Conservation (phyloP, 75 land plant species). For the Cryptomeria japonica region DNA sequence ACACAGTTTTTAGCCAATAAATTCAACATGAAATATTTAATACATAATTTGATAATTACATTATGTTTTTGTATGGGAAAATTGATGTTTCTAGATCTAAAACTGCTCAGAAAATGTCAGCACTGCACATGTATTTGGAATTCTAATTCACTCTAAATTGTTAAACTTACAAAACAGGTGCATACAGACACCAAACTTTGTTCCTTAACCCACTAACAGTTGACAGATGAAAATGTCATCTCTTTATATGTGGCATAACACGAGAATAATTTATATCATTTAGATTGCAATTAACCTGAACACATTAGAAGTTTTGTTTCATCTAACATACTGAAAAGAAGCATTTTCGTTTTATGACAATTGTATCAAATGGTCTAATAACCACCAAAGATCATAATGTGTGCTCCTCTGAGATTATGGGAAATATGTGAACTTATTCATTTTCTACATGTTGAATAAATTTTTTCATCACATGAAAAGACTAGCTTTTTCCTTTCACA, state of each 20-base stretch:
- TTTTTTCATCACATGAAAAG: not conserved
- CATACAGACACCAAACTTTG: not conserved
- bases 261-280: not conserved
- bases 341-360: not conserved
- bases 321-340: not conserved
- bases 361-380: not conserved
- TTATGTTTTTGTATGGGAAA: too few relatives aligned
- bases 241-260: not conserved
- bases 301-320: not conserved
- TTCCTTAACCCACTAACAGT: not conserved
- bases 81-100: not conserved
- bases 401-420: not conserved
- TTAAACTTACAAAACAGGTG: not conserved
- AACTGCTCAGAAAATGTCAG: not conserved
- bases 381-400: not conserved
- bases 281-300: not conserved
- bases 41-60: not conserved
- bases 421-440: not conserved
- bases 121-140: not conserved
- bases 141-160: not conserved
- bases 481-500: not conserved
- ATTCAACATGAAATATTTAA: not conserved
- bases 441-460: not conserved
- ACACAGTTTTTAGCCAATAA: not conserved
- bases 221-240: not conserved